Percentiles rank a stretch among this genome's conserved stretches.
Evolutionary conservation across 169 alveolate species (phyloP).

Genomic region (Eimeria sp.): DNA sequence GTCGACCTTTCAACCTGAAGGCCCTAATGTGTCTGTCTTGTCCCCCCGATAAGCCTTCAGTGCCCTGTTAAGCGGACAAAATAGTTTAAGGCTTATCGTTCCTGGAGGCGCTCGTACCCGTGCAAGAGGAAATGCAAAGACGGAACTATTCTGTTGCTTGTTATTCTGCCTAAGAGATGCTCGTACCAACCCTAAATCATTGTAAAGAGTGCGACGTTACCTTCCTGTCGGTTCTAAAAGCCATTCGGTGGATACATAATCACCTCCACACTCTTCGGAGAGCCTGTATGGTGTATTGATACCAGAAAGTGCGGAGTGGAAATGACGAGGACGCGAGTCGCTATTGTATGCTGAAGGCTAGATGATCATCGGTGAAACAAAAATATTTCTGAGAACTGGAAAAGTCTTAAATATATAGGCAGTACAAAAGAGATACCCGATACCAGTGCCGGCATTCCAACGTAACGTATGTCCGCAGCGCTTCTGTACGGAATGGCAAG

Average conservation of each 20-base stretch:
- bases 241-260: neutral
- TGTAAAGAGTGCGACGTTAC: neutral
- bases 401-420: neutral
- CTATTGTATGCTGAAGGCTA: neutral
- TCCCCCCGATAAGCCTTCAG: neutral
- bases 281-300: neutral
- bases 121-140: neutral
- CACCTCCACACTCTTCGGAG: neutral
- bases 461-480: neutral
- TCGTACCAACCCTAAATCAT: neutral
- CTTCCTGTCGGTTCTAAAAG: neutral
- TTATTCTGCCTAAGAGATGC: neutral
- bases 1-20: neutral
- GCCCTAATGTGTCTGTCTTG: neutral
- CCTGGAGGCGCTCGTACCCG: too few species aligned
- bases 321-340: neutral
- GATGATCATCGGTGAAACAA: neutral
- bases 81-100: neutral
- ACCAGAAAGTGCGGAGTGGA: neutral
- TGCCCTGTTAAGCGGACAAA: neutral
- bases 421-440: neutral
- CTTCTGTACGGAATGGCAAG: neutral
- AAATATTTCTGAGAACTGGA: neutral
- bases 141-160: neutral
- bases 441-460: too few species aligned